phyloP scores from a whole-genome alignment of 1,139 yeast genomes.

The Debaryomycetaceae sp. region DNA sequence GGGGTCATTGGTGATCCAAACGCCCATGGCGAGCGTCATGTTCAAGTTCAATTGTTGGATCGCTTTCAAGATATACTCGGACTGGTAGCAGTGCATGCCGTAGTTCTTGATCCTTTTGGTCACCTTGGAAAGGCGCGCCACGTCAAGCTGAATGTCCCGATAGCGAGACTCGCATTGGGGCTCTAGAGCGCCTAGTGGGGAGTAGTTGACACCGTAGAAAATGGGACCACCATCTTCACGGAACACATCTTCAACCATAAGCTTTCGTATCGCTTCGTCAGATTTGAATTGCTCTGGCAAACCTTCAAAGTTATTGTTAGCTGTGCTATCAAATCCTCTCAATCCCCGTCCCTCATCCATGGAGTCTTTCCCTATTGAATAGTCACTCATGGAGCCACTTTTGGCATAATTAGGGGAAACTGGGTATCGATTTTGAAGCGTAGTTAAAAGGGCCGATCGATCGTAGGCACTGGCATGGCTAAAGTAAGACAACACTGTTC shows the following conservation, averaged over 20 bases:
- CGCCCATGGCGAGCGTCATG: slow-evolving; percentile 58
- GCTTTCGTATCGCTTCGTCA: slow-evolving; percentile 16
- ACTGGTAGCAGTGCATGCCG: slow-evolving; percentile 63
- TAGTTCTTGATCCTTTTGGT: slow-evolving; percentile 56
- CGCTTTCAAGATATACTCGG: slow-evolving; percentile 48
- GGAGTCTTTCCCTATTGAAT: too few relatives aligned
- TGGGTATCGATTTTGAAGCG: slow-evolving; percentile 2
- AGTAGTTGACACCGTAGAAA: slow-evolving; percentile 58
- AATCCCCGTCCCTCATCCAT: slow-evolving; percentile 10
- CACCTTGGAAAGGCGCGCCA: slow-evolving; percentile 52
- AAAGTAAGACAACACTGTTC: slow-evolving; percentile 17
- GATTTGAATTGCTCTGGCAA: slow-evolving; percentile 6
- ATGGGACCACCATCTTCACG: slow-evolving; percentile 15
- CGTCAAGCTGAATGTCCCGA: slow-evolving; percentile 50
- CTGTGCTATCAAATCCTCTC: slow-evolving; percentile 9
- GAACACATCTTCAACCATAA: slow-evolving; percentile 26
- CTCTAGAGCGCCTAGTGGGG: slow-evolving; percentile 49
- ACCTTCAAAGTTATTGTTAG: slow-evolving; percentile 19
- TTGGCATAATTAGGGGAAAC: too few relatives aligned
- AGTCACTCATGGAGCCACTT: too few relatives aligned
- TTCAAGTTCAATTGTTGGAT: slow-evolving; percentile 46
- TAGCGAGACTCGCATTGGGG: slow-evolving; percentile 49
- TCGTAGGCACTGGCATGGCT: slow-evolving; percentile 7
- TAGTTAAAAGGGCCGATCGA: slow-evolving; percentile 9
- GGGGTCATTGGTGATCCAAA: slow-evolving; percentile 53